Evolutionary conservation across 2,329 filamentous ascomycete species (phyloP), one percentile per base, ranked within the genome.

Genomic region (Fusarium caatingaense): DNA sequence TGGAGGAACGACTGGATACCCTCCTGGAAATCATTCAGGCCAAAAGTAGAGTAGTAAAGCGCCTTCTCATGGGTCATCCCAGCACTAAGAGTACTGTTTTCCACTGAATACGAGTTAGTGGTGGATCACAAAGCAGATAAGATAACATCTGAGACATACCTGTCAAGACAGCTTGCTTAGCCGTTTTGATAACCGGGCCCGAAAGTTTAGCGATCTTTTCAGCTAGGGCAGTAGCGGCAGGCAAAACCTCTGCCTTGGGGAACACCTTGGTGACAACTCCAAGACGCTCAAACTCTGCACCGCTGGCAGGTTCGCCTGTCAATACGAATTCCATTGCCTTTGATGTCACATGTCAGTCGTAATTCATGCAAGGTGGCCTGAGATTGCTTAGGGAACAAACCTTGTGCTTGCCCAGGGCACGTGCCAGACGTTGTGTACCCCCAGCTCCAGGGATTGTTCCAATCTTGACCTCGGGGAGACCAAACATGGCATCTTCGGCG

Each of bases 401-500:
- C 69, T 76, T 77, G 64, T 75, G 76, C 58, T 79, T 79, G 25
- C 77, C 77, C 13, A 80, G 47, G 18, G 75, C 73, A 34, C 71
- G 72, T 20, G 77, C 76, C 27, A 79, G 59, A 9, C 78, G 72
- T 34, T 79, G 78, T 6, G 78, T 79, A 37, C 78, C 78, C 13
- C 78, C 78, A 16, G 77, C 77, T 23, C 78, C 78, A 15, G 78
- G 78, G 28, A 79, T 78, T 1, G 76, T 74, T 27, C 78, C 78
- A 28, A 79, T 77, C 60, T 75, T 79, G 49, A 79, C 75, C 59
- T 79, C 78, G n/a, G 78, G 78, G 12, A 79, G 73, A 6, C 78
- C 78, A 47, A 80, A 79, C n/a, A 68, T 69, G 61, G 76, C 72
- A 56, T 66, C 66, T 44, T 76, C 66, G 20, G 77, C 75, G 16